Evolutionary conservation across 2,329 filamentous ascomycete genomes (phyloP).

Genomic region (Grosmannia huntii): DNA sequence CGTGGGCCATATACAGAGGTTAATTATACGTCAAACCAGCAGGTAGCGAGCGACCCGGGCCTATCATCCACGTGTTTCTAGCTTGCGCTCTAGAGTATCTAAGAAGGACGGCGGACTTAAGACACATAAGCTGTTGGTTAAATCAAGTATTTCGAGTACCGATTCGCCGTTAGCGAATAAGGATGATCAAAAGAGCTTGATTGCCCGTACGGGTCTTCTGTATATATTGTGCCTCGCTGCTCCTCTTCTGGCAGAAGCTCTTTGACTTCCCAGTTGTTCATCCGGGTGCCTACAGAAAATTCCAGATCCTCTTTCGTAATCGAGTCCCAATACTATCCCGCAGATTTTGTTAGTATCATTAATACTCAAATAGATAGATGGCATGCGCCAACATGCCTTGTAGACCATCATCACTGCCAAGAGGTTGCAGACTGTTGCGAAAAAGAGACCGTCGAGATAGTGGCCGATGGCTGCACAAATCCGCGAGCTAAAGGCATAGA

Average conservation of each 20-base stretch:
- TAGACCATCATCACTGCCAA: conserved; percentile 99
- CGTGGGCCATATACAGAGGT: background rate
- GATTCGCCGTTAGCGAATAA: conserved; percentile 29
- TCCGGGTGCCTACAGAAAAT: conserved; percentile 89
- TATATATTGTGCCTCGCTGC: conserved; percentile 58
- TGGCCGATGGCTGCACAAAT: conserved; percentile 80
- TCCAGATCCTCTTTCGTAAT: conserved; percentile 98
- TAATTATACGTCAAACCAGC: background rate
- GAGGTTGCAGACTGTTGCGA: conserved; percentile 86
- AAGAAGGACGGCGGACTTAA: background rate
- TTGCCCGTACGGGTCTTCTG: conserved; percentile 52
- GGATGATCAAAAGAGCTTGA: conserved; percentile 39
- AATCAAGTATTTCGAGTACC: conserved; percentile 33
- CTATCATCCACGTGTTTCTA: background rate
- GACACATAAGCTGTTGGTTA: background rate
- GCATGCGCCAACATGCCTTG: conserved; percentile 49
- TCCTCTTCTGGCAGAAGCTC: conserved; percentile 75
- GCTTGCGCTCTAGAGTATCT: background rate
- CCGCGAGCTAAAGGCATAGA: conserved; percentile 77
- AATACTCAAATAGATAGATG: background rate
- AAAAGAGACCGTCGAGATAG: conserved; percentile 89
- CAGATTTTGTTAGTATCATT: background rate
- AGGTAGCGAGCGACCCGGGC: background rate
- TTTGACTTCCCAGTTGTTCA: conserved; percentile 98
- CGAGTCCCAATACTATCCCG: conserved; percentile 83